phyloP scores from a whole-genome alignment of 116 monocot genomes.

The Phalaenopsis hybrid region DNA sequence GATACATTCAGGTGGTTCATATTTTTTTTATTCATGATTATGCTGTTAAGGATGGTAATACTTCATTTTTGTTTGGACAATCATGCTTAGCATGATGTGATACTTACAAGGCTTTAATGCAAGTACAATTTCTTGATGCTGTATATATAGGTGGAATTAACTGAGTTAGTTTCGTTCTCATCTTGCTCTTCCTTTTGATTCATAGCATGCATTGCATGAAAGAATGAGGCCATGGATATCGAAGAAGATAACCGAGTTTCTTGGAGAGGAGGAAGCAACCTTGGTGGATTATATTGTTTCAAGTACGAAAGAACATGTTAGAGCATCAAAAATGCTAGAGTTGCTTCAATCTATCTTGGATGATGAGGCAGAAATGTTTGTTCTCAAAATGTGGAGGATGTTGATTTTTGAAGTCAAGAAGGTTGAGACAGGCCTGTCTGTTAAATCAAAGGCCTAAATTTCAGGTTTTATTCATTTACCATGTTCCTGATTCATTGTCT shows the following conservation, averaged over 20 bases:
- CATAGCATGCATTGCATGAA: slow-evolving; percentile 85
- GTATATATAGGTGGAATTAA: neutral
- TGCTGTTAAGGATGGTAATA: neutral
- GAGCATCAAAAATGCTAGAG: slow-evolving; percentile 78
- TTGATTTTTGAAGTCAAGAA: slow-evolving; percentile 97
- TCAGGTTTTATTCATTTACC: slow-evolving; percentile 15
- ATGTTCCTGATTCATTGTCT: neutral
- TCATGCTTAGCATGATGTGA: neutral
- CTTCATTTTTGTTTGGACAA: neutral
- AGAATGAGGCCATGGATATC: slow-evolving; percentile 98
- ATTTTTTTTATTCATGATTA: neutral
- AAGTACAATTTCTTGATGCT: neutral
- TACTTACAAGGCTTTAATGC: neutral
- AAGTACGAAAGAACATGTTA: slow-evolving; percentile 83
- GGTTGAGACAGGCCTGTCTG: slow-evolving; percentile 78
- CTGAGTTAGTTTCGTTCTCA: neutral
- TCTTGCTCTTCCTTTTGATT: neutral
- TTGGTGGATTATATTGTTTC: slow-evolving; percentile 95
- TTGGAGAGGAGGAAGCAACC: slow-evolving; percentile 90
- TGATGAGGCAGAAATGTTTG: slow-evolving; percentile 99
- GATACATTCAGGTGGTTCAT: neutral
- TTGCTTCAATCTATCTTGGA: slow-evolving; percentile 84
- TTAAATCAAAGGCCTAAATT: slow-evolving; percentile 43
- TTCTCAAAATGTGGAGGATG: slow-evolving; percentile 99
- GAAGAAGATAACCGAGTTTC: slow-evolving; percentile 95